Conservation (phyloP, 2,329 filamentous ascomycete species). For the Penicillium corylophilum region DNA sequence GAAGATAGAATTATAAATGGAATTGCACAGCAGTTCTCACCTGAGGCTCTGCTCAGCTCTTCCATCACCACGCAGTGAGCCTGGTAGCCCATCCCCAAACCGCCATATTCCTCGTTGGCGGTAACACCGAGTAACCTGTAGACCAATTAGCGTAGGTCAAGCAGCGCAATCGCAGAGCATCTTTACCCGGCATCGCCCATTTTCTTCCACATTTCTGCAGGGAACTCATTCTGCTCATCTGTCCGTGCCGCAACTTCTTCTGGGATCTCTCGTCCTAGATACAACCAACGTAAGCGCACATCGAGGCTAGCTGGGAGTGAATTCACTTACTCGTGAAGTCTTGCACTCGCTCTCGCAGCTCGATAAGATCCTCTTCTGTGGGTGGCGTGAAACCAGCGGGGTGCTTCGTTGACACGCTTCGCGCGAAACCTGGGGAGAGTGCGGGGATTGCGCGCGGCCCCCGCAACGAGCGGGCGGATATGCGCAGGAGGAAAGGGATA, state of each 20-base stretch:
- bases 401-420: slow-evolving; percentile 65
- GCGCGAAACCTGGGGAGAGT: slow-evolving; percentile 29
- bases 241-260: slow-evolving; percentile 77
- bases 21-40: slow-evolving; percentile 33
- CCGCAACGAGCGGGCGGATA: slow-evolving; percentile 31
- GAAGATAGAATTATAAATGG: too few species aligned
- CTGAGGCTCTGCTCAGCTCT: slow-evolving; percentile 85
- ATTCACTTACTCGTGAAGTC: slow-evolving; percentile 67
- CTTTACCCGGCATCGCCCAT: slow-evolving; percentile 76
- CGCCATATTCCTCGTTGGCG: slow-evolving; percentile 87
- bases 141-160: neutral
- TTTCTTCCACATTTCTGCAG: slow-evolving; percentile 88
- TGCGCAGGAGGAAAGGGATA: slow-evolving; percentile 36
- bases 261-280: slow-evolving; percentile 72
- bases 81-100: slow-evolving; percentile 89
- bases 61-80: slow-evolving; percentile 95
- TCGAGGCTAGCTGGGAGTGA: neutral
- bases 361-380: slow-evolving; percentile 68
- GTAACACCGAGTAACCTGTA: slow-evolving; percentile 83
- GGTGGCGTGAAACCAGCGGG: slow-evolving; percentile 65
- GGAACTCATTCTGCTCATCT: slow-evolving; percentile 87
- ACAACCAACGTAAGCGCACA: neutral
- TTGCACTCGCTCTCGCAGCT: slow-evolving; percentile 79
- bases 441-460: slow-evolving; percentile 30
- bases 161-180: too few species aligned